Evolutionary conservation across 75 land plant species (phyloP).

Genomic region (Sequoia sempervirens): DNA sequence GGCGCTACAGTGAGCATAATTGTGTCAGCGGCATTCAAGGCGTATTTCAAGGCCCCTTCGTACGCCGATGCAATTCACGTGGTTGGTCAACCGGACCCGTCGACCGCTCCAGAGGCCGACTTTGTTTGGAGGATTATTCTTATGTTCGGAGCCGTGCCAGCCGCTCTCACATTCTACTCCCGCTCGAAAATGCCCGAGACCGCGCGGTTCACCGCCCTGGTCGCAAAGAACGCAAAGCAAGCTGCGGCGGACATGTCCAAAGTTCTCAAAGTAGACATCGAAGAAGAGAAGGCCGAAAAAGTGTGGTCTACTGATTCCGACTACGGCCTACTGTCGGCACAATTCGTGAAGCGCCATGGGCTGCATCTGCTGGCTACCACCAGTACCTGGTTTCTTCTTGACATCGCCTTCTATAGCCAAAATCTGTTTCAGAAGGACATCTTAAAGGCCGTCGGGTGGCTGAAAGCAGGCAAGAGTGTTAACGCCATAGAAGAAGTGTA

Average conservation of each 20-base stretch:
- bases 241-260: slow-evolving; percentile 44
- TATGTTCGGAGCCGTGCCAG: slow-evolving; percentile 47
- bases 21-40: slow-evolving; percentile 23
- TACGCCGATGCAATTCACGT: background rate
- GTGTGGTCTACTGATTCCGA: background rate
- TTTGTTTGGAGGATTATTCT: slow-evolving; percentile 43
- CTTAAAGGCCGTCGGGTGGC: slow-evolving; percentile 22
- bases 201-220: slow-evolving; percentile 50
- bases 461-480: background rate
- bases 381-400: too few species aligned
- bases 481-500: slow-evolving; percentile 11
- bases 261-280: slow-evolving; percentile 34
- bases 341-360: slow-evolving; percentile 16
- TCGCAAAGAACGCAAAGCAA: slow-evolving; percentile 29
- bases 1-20: slow-evolving; percentile 20
- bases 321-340: slow-evolving; percentile 1
- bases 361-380: slow-evolving; percentile 11
- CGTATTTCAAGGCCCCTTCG: background rate
- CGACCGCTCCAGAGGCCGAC: slow-evolving; percentile 47
- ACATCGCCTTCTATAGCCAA: too few species aligned
- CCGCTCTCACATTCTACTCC: slow-evolving; percentile 46
- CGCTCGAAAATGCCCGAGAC: slow-evolving; percentile 57
- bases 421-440: slow-evolving; percentile 22
- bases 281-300: background rate
- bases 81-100: slow-evolving; percentile 8